Base-by-base conservation (phyloP, 768 basidiomycete genomes). In the Mycena belliarum region DNA sequence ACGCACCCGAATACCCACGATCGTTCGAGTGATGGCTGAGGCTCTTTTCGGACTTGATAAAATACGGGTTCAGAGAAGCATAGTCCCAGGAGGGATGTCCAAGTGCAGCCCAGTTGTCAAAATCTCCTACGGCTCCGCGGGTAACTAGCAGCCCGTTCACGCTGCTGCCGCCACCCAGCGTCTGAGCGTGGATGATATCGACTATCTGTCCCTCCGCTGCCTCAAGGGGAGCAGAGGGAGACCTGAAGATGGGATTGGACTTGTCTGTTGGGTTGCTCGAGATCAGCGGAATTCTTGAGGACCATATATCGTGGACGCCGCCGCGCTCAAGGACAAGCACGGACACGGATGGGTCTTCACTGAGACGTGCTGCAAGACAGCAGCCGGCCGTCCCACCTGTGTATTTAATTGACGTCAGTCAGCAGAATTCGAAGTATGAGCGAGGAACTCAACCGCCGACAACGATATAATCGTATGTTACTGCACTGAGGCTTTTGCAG, bases 391-490 rank as follows among this genome's bases (percentile, higher is more conserved):
- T 49, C 4, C 51, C 57, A 15, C 26, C 57, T 51, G n/a, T n/a
- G n/a, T n/a, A n/a, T n/a, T n/a, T n/a, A n/a, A n/a, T n/a, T n/a
- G n/a, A n/a, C 46, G 26, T 26, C 9, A 35, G 10, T n/a, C n/a
- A n/a, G n/a, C n/a, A n/a, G 33, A 6, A 49, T 18, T 11, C 29
- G 11, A 2, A 37, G 28, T 15, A 35, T 6, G 6, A 43, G 26
- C 2, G 42, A 10, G 42, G 33, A 24, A 29, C 14, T n/a, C 5
- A 52, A 60, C 62, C 63, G 11, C 63, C 63, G 16, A 64, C 55
- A 15, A 64, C 37, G 21, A 61, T 57, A 18, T 64, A 64, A 28
- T 64, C 63, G 32, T 64, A 64, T 16, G 33, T 63, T 55, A 11
- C 40, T n/a, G n/a, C n/a, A n/a, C n/a, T n/a, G n/a, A n/a, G n/a